Percentiles rank a stretch among this genome's conserved stretches.
phyloP scores from a whole-genome alignment of 306 rosid genomes.

The Lithocarpus polystachyus region DNA sequence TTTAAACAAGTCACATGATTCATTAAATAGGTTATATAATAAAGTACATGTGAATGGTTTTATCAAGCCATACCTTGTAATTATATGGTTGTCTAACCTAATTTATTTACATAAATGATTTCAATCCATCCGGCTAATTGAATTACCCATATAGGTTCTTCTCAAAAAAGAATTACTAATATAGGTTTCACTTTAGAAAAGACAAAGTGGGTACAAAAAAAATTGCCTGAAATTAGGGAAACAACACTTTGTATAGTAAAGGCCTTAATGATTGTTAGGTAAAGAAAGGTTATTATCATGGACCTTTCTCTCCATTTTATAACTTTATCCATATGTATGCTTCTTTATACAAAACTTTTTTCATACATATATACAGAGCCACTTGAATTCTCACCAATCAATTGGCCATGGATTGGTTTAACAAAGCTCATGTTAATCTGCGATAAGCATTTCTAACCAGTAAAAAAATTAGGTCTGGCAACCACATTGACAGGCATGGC shows the following conservation, averaged over 20 bases:
- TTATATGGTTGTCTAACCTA: too few species aligned
- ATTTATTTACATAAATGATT: too few species aligned
- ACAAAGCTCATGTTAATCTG: background rate
- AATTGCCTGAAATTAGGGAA: background rate
- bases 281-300: background rate
- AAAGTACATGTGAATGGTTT: too few species aligned
- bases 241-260: background rate
- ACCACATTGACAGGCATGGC: background rate
- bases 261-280: background rate
- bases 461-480: slow-evolving; percentile 14
- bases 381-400: background rate
- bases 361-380: background rate
- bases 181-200: too few species aligned
- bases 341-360: background rate
- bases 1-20: too few species aligned
- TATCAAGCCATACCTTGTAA: too few species aligned
- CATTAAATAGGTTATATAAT: too few species aligned
- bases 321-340: background rate
- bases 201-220: too few species aligned
- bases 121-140: too few species aligned
- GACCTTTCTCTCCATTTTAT: background rate
- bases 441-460: background rate
- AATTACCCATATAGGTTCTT: too few species aligned
- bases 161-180: too few species aligned
- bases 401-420: background rate